A percentile compares a stretch with the other conserved stretches of the same genome.
Evolutionary conservation across 2,329 filamentous ascomycete genomes (phyloP).

Genomic region (Celoporthe dispersa): DNA sequence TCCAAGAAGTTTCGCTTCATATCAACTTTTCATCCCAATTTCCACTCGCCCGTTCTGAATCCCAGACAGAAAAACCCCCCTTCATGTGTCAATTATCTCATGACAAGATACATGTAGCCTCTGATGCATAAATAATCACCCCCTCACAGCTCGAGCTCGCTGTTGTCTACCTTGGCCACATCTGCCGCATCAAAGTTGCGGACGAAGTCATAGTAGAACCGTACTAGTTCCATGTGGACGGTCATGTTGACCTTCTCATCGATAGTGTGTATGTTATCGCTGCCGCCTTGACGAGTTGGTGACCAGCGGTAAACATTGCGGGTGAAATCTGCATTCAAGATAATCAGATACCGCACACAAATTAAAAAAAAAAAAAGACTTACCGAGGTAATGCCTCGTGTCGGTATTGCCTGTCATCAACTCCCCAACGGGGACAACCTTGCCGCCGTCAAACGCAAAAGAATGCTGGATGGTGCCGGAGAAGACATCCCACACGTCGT

Average conservation of each 20-base stretch:
- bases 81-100: not conserved
- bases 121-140: not conserved
- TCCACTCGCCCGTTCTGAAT: not conserved
- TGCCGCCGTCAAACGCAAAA: slow-evolving; percentile 40
- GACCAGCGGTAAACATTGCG: slow-evolving; percentile 46
- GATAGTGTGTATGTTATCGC: slow-evolving; percentile 42
- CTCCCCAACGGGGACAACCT: slow-evolving; percentile 42
- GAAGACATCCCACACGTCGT: slow-evolving; percentile 36
- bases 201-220: slow-evolving; percentile 45
- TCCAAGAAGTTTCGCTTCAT: too few species aligned
- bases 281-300: slow-evolving; percentile 41
- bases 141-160: slow-evolving; percentile 17
- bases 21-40: not conserved
- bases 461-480: slow-evolving; percentile 38
- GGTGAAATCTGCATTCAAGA: slow-evolving; percentile 36
- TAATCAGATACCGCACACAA: slow-evolving; percentile 18
- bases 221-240: slow-evolving; percentile 43
- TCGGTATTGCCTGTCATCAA: slow-evolving; percentile 45
- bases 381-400: slow-evolving; percentile 41
- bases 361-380: not conserved
- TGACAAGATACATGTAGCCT: not conserved
- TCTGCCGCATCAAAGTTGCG: slow-evolving; percentile 42
- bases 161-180: slow-evolving; percentile 10
- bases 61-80: not conserved
- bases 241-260: slow-evolving; percentile 46